phyloP scores from a whole-genome alignment of 2,329 filamentous ascomycete species.

The Ophiostoma pallidulum region DNA sequence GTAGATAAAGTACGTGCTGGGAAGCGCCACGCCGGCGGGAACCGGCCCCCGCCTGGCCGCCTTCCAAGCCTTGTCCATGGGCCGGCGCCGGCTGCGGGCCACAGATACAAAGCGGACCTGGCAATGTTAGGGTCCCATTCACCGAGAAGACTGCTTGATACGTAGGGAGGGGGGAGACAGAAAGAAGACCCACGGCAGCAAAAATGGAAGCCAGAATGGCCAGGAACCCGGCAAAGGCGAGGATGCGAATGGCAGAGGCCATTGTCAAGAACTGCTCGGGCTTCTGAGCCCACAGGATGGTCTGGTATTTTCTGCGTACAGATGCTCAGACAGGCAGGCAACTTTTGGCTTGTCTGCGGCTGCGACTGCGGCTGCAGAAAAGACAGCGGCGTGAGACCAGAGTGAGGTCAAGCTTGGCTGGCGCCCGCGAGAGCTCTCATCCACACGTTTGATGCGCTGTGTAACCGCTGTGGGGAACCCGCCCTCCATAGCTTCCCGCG shows the following conservation, averaged over 20 bases:
- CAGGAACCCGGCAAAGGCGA: not conserved
- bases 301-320: not conserved
- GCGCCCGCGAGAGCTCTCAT: too few species aligned
- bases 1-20: slow-evolving; percentile 54
- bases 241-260: not conserved
- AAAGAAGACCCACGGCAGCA: not conserved
- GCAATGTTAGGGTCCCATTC: not conserved
- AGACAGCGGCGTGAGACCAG: not conserved
- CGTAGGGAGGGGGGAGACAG: too few species aligned
- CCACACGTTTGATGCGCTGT: not conserved
- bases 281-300: too few species aligned
- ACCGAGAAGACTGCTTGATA: too few species aligned
- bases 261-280: not conserved
- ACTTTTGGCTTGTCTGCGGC: not conserved
- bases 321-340: not conserved
- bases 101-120: slow-evolving; percentile 12
- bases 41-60: slow-evolving; percentile 8
- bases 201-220: not conserved
- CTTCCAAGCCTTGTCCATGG: slow-evolving; percentile 11
- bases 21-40: slow-evolving; percentile 15
- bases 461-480: not conserved
- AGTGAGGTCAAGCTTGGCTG: too few species aligned
- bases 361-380: not conserved
- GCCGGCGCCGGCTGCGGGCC: not conserved
- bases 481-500: not conserved